Base-by-base conservation (phyloP, 768 basidiomycete genomes). In the Crucibulum laeve region DNA sequence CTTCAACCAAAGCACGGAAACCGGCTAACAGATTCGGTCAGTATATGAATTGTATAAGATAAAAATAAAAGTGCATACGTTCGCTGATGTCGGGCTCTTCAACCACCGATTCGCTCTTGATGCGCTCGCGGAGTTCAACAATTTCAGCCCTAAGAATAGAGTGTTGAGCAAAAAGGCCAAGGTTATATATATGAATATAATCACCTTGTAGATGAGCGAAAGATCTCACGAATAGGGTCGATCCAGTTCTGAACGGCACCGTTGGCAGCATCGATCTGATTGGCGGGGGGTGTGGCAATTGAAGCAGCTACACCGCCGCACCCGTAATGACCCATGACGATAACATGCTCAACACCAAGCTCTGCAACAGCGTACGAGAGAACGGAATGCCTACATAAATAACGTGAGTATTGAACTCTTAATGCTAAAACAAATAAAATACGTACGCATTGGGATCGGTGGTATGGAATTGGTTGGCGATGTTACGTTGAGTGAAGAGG, bases 241-340 rank as follows among this genome's bases (percentile, higher is more conserved):
- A 71, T 70, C 70, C 70, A 71, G 19, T 53, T 63, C 37, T 70
- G 63, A 5, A 71, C 64, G 4, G 68, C 64, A 19, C 59, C 53
- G 10, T 58, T 54, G 5, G 62, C 56, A 6, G 52, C 52, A 40
- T 63, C 58, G 13, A 61, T 44, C 18, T 51, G 49, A 10, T 41
- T 34, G 3, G 28, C 25, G 1, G 60, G 55, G 1, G 54, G 52
- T 1, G 58, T 49, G n/a, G 57, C 53, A 43, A 67, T 67, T 4
- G 68, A 59, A 22, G 68, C 66, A 10, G 62, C 69, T 10, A 71
- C 61, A 24, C 70, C 70, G 14, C 69, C 67, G 42, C 69, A 71
- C 1, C 69, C 70, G 38, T 71, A 71, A 47, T 71, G 69, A 0
- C 69, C 70, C 65, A 71, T 66, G 11, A 71, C 64, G 37, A 71